Evolutionary conservation across 2,329 filamentous ascomycete genomes (phyloP), one percentile per base, ranked within the genome.

Genomic region (Akanthomyces dipterigenus): DNA sequence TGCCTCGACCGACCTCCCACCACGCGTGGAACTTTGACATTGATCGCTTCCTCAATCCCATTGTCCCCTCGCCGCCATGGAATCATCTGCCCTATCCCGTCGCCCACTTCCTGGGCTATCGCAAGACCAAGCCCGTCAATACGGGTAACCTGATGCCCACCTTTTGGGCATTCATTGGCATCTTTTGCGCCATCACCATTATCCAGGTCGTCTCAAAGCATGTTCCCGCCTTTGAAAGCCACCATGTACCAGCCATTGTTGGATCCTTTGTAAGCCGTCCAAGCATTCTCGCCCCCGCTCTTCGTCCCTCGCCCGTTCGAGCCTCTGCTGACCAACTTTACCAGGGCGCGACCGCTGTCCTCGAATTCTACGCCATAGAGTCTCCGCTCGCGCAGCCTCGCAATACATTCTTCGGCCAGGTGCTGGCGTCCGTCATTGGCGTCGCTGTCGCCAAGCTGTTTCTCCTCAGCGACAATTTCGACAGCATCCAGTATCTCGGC

Each of bases 311-410:
- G 40, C 18, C 40, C 31, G 28, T 14, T 20, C 50, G 28, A 11
- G 9, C 14, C 18, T 28, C 26, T n/a, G 34, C 24, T 48, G 5
- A 56, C 20, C 46, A 34, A n/a, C 5, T 1, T 6, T 16, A 3
- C 46, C 34, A 89, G 86, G 89, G 89, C 56, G 89, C 89, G 5
- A 85, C 88, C 3, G 88, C 89, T 16, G 87, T 92, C n/a, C 81
- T 92, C 42, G 83, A 89, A 67, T 92, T 89, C 72, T 86, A 87
- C 67, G 80, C 84, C 51, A 87, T 91, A 66, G 85, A 89, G 55
- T 88, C 88, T 0, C 88, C 89, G 0, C 81, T 92, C 31, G 80
- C 88, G 0, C 89, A 92, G 68, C 89, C 89, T 1, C 85, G 89
- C 26, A 90, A 88, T 70, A 80, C 84, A 46, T 71, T 92, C 16